These are phyloP conservation scores for Yarrowia alimentaria DNA, from an alignment of 805 yeast genomes.

Conservation along the genomic window DNA sequence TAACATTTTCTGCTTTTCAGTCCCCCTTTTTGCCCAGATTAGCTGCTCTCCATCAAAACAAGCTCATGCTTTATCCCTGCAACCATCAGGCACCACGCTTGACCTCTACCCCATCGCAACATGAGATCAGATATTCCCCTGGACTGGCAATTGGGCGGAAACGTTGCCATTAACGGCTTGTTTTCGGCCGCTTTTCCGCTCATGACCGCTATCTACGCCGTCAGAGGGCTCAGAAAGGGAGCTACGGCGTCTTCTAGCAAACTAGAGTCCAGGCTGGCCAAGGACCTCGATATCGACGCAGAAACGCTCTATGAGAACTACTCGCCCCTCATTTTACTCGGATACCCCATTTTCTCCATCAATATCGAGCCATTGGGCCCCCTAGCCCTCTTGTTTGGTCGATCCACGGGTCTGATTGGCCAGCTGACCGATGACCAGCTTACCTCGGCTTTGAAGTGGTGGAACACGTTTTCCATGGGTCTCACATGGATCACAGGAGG, in stretches of 20 bases:
- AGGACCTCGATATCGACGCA: conserved; percentile 1
- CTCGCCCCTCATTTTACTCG: conserved; percentile 3
- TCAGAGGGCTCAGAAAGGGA: conserved; percentile 2
- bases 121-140: conserved; percentile 4
- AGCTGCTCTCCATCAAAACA: too few relatives aligned
- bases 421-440: neutral
- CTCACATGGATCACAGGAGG: conserved; percentile 10
- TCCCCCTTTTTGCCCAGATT: too few relatives aligned
- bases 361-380: conserved; percentile 6
- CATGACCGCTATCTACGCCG: conserved; percentile 8
- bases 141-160: conserved; percentile 8
- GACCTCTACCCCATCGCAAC: too few relatives aligned
- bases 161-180: conserved; percentile 8
- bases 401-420: conserved; percentile 1
- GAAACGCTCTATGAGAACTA: conserved; percentile 9
- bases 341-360: conserved; percentile 15
- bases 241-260: neutral
- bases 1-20: too few relatives aligned
- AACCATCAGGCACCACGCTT: too few relatives aligned
- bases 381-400: neutral
- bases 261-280: neutral
- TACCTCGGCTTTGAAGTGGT: neutral
- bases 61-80: too few relatives aligned
- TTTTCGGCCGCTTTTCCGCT: conserved; percentile 4
- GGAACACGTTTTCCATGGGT: neutral